A percentile compares a stretch with the other conserved stretches of the same genome.
Conservation (phyloP, 2,329 filamentous ascomycete genomes). For the Cladophialophora yegresii region DNA sequence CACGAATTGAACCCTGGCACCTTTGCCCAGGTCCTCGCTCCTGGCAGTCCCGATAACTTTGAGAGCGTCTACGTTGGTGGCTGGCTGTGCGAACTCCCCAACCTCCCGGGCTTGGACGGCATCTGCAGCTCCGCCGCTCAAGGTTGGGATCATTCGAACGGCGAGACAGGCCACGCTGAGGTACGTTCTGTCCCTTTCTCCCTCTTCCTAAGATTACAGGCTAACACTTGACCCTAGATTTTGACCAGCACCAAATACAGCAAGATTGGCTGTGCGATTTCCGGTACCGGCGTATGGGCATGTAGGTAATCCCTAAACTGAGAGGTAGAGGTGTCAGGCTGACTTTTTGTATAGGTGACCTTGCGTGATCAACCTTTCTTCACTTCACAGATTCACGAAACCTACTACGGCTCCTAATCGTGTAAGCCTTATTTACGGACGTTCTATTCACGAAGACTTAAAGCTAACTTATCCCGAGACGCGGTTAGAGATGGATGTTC, state of each 20-base stretch:
- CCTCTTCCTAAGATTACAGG: no score
- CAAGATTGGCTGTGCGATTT: constrained; percentile 28
- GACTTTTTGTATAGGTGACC: no score
- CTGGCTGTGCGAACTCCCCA: constrained; percentile 37
- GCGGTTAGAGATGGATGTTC: no score
- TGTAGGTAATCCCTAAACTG: no score
- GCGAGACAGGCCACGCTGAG: constrained; percentile 34
- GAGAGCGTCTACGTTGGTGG: constrained; percentile 36
- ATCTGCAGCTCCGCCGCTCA: constrained; percentile 30
- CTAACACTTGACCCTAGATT: constrained; percentile 12
- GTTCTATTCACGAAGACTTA: no score
- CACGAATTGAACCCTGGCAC: constrained; percentile 37
- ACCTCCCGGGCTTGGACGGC: constrained; percentile 30
- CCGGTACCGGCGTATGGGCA: constrained; percentile 26
- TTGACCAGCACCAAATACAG: constrained; percentile 28
- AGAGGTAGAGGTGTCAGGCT: no score
- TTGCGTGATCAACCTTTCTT: no score
- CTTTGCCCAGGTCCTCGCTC: constrained; percentile 36
- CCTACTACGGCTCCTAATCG: no score
- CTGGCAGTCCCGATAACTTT: constrained; percentile 32
- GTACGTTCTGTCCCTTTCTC: neutral
- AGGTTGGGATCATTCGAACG: constrained; percentile 33
- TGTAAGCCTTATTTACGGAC: no score
- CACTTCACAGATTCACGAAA: no score
- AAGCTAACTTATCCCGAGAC: no score